Evolutionary conservation across 768 basidiomycete species (phyloP).

Genomic region (Tricholoma flavovirens): DNA sequence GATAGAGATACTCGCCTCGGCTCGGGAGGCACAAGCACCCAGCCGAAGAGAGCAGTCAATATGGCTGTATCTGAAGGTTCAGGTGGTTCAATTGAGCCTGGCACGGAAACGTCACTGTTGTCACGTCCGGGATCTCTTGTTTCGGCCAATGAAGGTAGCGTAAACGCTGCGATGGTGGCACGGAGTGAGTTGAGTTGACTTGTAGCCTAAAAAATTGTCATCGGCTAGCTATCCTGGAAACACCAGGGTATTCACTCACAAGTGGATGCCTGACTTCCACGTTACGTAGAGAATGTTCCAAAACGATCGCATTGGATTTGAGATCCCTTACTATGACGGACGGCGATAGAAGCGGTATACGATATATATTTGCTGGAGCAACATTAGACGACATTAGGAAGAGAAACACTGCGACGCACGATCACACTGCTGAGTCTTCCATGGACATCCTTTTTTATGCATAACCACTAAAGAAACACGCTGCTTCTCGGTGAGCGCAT

Average conservation of each 20-base stretch:
- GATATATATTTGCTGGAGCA: constrained; percentile 57
- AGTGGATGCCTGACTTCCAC: constrained; percentile 68
- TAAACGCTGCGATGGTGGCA: constrained; percentile 37
- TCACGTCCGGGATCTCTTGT: not conserved
- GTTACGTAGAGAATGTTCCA: constrained; percentile 49
- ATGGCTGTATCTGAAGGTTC: constrained; percentile 36
- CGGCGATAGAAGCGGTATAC: constrained; percentile 67
- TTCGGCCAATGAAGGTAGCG: constrained; percentile 6
- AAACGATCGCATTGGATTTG: constrained; percentile 44
- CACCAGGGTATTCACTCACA: constrained; percentile 34
- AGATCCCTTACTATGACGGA: constrained; percentile 56
- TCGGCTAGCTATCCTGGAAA: constrained; percentile 1
- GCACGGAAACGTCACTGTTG: constrained; percentile 13
- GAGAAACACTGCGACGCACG: constrained; percentile 35
- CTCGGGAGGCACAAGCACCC: constrained; percentile 38
- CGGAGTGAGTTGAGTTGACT: constrained; percentile 51
- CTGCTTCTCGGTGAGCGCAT: constrained; percentile 70
- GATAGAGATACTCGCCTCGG: constrained; percentile 26
- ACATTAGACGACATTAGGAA: not conserved
- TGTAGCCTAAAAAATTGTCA: constrained; percentile 36
- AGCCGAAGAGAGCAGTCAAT: constrained; percentile 45
- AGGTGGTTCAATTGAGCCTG: constrained; percentile 9
- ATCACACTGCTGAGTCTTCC: constrained; percentile 78
- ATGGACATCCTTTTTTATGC: constrained; percentile 82
- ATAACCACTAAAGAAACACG: constrained; percentile 54